Base-by-base conservation (phyloP, 495 filamentous ascomycete genomes). In the Penicillium parvum region DNA sequence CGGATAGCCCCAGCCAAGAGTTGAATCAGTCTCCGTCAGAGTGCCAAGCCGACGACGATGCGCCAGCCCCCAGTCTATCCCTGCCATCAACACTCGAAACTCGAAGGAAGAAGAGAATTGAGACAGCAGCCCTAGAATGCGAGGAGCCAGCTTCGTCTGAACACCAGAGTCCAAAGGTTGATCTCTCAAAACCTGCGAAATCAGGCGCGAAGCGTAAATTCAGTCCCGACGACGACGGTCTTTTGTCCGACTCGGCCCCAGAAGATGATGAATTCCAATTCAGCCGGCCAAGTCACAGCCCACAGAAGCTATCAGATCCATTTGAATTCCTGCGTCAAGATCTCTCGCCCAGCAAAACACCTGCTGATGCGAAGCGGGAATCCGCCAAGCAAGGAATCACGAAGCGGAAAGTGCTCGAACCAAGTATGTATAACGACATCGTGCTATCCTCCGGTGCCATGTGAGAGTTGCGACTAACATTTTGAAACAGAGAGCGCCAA, bases 201-300 rank as follows among this genome's bases (percentile, higher is more conserved):
- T 70, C 69, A 12, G 78, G 76, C 10, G 72, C 77, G 3, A 86
- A 86, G 58, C 63, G 82, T 23, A 85, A 85, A 55, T 71, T 84
- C 19, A 78, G 68, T 45, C 68, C 72, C 4, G 75, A 83, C 12
- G 73, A 79, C 14, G 66, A 74, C 12, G 60, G 21, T 19, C 53
- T 57, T 32, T 41, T 37, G 32, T 46, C 58, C 22, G 52, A 49
- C 29, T 12, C 39, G 7, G 44, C 55, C 16, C 47, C 42, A 14
- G 61, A 64, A 23, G 70, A 69, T 15, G 72, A 69, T 34, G 68
- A 65, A 32, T 81, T 82, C 50, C 65, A 75, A 40, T 82, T 75
- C 50, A 65, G 43, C 25, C 61, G 61, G 22, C 52, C 64, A 4
- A 43, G 20, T 36, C 38, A 45, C 10, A 52, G 41, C 25, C 45